Evolutionary conservation across 164 flowering plant genomes (phyloP).

Genomic region (Vitis cinerea): DNA sequence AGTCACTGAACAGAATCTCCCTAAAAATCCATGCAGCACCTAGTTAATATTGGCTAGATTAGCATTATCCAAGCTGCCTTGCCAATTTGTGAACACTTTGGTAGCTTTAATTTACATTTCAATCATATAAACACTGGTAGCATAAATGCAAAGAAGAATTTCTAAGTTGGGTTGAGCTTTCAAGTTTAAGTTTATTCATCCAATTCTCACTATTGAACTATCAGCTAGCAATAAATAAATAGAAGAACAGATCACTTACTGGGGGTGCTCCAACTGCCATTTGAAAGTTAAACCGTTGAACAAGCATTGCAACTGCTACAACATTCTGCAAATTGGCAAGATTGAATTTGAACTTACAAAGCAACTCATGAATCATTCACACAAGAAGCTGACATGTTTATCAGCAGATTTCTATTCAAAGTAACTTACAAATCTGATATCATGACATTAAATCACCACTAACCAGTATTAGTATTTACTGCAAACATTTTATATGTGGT

Average conservation of each 20-base stretch:
- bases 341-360: neutral
- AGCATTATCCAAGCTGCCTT: too few species aligned
- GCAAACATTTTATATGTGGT: neutral
- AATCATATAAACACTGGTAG: too few species aligned
- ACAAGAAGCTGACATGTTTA: neutral
- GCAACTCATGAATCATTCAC: neutral
- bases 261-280: conserved; percentile 89
- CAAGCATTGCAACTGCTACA: conserved; percentile 90
- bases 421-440: neutral
- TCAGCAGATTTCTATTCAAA: neutral
- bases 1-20: too few species aligned
- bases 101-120: too few species aligned
- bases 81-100: too few species aligned
- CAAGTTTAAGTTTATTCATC: too few species aligned
- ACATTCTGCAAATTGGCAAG: conserved; percentile 47
- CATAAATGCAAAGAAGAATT: too few species aligned
- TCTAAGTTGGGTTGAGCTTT: too few species aligned
- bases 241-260: conserved; percentile 38
- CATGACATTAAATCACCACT: neutral
- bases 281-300: conserved; percentile 76
- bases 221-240: neutral
- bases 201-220: neutral
- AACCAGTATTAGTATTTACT: neutral
- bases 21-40: too few species aligned
- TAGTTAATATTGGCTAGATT: too few species aligned